These are phyloP conservation scores for Abortiporus biennis DNA, from an alignment of 1,284 basidiomycete genomes.

Conservation along the genomic window DNA sequence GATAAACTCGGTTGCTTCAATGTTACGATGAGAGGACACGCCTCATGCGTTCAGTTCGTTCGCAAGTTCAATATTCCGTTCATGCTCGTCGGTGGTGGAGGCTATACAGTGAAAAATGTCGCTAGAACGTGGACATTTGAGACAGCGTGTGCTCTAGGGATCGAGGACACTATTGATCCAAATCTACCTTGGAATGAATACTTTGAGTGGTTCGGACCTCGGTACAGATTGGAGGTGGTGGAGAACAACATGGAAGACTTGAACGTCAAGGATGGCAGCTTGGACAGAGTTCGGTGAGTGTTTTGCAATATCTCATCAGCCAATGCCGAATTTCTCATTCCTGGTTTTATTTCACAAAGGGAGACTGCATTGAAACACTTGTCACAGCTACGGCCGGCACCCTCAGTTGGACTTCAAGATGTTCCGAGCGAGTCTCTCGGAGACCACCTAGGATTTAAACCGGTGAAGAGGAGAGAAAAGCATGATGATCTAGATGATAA, in stretches of 20 bases:
- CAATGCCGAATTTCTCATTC: not conserved
- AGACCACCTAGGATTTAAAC: conserved; percentile 52
- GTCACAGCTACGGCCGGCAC: conserved; percentile 73
- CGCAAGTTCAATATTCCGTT: conserved; percentile 83
- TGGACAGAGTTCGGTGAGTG: conserved; percentile 77
- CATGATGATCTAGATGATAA: conserved; percentile 58
- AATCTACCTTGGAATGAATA: conserved; percentile 94
- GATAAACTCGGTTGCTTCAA: conserved; percentile 98
- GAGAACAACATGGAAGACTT: conserved; percentile 94
- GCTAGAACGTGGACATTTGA: conserved; percentile 96
- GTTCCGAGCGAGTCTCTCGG: conserved; percentile 67
- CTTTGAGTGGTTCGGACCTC: conserved; percentile 97
- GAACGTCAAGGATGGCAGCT: conserved; percentile 77
- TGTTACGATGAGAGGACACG: conserved; percentile 91
- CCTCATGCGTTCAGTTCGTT: conserved; percentile 86
- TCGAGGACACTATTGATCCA: conserved; percentile 72
- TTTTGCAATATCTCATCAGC: not conserved
- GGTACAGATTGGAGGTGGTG: conserved; percentile 90
- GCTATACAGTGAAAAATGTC: conserved; percentile 96
- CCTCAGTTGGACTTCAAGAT: conserved; percentile 85
- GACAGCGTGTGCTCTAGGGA: conserved; percentile 88
- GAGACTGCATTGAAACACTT: conserved; percentile 75
- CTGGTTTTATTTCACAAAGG: conserved; percentile 28
- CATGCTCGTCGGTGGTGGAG: conserved; percentile 92
- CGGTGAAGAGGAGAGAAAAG: conserved; percentile 35